Evolutionary conservation across 129 eudicot genomes (phyloP).

Genomic region (Arctium lappa): DNA sequence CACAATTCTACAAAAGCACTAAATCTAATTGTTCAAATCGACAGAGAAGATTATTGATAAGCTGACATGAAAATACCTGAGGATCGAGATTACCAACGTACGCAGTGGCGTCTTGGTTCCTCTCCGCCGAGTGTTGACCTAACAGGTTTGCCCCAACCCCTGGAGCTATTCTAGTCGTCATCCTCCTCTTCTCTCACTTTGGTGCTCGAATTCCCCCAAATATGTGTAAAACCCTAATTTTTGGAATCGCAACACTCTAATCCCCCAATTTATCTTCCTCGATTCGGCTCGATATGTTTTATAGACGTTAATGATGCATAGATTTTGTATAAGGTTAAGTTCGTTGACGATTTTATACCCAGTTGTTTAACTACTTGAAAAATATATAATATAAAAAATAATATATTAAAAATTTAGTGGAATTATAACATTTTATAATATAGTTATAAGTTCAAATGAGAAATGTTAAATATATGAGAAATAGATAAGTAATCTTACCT

Average conservation of each 20-base stretch:
- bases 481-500: no score
- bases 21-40: not conserved
- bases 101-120: conserved; percentile 99
- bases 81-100: conserved; percentile 96
- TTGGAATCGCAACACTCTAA: not conserved
- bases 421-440: no score
- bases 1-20: not conserved
- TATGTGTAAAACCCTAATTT: conserved; percentile 25
- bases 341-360: no score
- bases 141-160: conserved; percentile 92
- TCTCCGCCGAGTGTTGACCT: conserved; percentile 98
- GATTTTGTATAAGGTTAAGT: not conserved
- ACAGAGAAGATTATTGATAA: not conserved
- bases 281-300: not conserved
- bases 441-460: no score
- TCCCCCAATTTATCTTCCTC: not conserved
- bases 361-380: no score
- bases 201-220: not conserved
- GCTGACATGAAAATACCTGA: conserved; percentile 37
- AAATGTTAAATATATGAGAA: no score
- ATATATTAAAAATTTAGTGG: no score
- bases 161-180: conserved; percentile 96
- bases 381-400: no score
- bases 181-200: conserved; percentile 14
- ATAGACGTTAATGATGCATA: no score